These are phyloP conservation scores for Stemphylium beticola DNA, from an alignment of 2,329 filamentous ascomycete species.

Conservation along the genomic window DNA sequence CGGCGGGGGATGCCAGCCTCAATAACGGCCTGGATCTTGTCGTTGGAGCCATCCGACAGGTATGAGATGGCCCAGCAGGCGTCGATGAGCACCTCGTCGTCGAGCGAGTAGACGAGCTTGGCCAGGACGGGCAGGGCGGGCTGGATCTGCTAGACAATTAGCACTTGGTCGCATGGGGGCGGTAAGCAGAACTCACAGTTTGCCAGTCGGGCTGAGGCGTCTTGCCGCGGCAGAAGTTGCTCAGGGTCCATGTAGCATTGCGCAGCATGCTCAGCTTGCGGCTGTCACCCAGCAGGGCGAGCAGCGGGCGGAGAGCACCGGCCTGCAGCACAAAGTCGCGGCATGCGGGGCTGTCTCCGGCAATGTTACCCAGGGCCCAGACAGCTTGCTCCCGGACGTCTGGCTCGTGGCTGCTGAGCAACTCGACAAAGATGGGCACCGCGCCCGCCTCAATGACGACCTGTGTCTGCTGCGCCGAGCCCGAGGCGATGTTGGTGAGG, in stretches of 20 bases:
- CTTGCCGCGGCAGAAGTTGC: slow-evolving; percentile 99
- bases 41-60: slow-evolving; percentile 95
- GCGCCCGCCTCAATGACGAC: slow-evolving; percentile 98
- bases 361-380: slow-evolving; percentile 98
- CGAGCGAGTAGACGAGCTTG: slow-evolving; percentile 97
- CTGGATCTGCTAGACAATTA: slow-evolving; percentile 69
- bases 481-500: slow-evolving; percentile 97
- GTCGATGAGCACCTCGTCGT: slow-evolving; percentile 97
- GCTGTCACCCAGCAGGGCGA: slow-evolving; percentile 91
- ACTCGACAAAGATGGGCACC: slow-evolving; percentile 97
- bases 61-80: slow-evolving; percentile 99
- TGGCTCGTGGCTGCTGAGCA: slow-evolving; percentile 92
- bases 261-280: slow-evolving; percentile 99
- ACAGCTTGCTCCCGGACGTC: slow-evolving; percentile 98
- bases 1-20: slow-evolving; percentile 96
- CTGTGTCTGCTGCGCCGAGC: slow-evolving; percentile 95
- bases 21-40: slow-evolving; percentile 99
- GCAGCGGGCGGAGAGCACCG: slow-evolving; percentile 87
- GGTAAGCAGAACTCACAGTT: slow-evolving; percentile 68
- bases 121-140: slow-evolving; percentile 93
- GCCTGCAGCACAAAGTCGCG: slow-evolving; percentile 94
- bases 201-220: slow-evolving; percentile 98
- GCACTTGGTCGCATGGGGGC: neutral
- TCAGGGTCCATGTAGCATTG: slow-evolving; percentile 98
- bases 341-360: slow-evolving; percentile 96